A percentile compares a stretch with the other conserved stretches of the same genome.
Conservation (phyloP, 371 early-diverging fungal species). For the Pancytospora philotis region DNA sequence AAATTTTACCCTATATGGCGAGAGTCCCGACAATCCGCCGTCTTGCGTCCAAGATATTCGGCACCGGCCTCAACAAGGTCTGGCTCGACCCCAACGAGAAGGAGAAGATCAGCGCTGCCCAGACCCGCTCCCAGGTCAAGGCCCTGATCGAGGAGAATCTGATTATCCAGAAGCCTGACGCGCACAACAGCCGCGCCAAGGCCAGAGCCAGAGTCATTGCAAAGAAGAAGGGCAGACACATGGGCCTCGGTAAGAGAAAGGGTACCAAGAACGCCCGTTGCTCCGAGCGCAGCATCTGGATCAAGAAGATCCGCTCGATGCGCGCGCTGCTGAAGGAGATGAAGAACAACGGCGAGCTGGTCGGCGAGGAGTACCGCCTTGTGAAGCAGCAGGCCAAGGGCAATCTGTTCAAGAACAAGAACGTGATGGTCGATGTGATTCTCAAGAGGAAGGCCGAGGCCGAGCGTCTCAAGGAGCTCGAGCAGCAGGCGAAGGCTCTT, state of each 20-base stretch:
- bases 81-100: slow-evolving; percentile 98
- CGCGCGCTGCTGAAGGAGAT: slow-evolving; percentile 90
- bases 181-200: slow-evolving; percentile 81
- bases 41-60: slow-evolving; percentile 87
- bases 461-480: slow-evolving; percentile 76
- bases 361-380: slow-evolving; percentile 81
- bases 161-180: slow-evolving; percentile 85
- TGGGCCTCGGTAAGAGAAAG: slow-evolving; percentile 88
- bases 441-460: slow-evolving; percentile 98
- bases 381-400: slow-evolving; percentile 97
- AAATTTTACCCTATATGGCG: slow-evolving; percentile 43
- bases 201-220: slow-evolving; percentile 78
- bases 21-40: slow-evolving; percentile 59
- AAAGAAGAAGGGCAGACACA: slow-evolving; percentile 95
- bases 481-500: slow-evolving; percentile 85
- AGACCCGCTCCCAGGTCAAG: slow-evolving; percentile 79
- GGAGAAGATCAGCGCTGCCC: slow-evolving; percentile 83
- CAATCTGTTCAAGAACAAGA: slow-evolving; percentile 99
- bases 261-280: slow-evolving; percentile 98
- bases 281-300: slow-evolving; percentile 89
- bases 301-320: slow-evolving; percentile 93
- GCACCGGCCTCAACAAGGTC: slow-evolving; percentile 93
- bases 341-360: slow-evolving; percentile 85
- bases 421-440: slow-evolving; percentile 95
- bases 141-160: slow-evolving; percentile 90